Evolutionary conservation across 73 alveolate genomes (phyloP).

Genomic region (Paramecium sonneborni): DNA sequence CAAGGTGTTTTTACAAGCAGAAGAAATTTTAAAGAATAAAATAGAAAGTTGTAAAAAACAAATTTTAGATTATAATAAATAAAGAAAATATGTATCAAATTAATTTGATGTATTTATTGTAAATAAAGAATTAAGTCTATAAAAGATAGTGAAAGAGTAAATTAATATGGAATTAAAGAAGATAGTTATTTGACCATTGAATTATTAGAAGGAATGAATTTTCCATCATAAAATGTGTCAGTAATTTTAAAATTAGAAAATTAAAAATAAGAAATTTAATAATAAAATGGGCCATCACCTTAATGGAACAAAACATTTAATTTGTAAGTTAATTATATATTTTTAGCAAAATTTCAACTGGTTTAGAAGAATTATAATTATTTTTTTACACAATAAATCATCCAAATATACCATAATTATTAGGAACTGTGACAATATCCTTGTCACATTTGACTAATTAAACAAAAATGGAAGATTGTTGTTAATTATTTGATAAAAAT

Average conservation of each 20-base stretch:
- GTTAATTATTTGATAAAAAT: background rate
- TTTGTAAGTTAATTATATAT: background rate
- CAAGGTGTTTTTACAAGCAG: background rate
- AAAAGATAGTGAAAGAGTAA: slow-evolving; percentile 29
- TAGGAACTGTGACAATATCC: slow-evolving; percentile 19
- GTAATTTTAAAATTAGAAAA: background rate
- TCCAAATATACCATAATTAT: slow-evolving; percentile 18
- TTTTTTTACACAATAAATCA: slow-evolving; percentile 14
- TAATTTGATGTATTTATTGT: background rate
- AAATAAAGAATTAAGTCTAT: background rate
- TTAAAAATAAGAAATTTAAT: background rate
- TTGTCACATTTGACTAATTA: background rate
- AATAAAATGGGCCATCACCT: background rate
- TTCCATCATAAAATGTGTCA: background rate
- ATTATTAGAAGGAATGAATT: background rate
- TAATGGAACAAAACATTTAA: background rate
- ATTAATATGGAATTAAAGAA: slow-evolving; percentile 35
- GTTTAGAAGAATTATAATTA: slow-evolving; percentile 20
- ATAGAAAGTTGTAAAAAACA: background rate
- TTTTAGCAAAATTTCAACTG: background rate
- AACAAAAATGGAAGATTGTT: background rate
- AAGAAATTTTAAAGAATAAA: slow-evolving; percentile 21
- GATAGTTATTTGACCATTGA: background rate
- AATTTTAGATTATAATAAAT: slow-evolving; percentile 3
- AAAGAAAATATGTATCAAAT: background rate